These are phyloP conservation scores for Emergomyces orientalis DNA, from an alignment of 2,329 filamentous ascomycete genomes.

Conservation along the genomic window DNA sequence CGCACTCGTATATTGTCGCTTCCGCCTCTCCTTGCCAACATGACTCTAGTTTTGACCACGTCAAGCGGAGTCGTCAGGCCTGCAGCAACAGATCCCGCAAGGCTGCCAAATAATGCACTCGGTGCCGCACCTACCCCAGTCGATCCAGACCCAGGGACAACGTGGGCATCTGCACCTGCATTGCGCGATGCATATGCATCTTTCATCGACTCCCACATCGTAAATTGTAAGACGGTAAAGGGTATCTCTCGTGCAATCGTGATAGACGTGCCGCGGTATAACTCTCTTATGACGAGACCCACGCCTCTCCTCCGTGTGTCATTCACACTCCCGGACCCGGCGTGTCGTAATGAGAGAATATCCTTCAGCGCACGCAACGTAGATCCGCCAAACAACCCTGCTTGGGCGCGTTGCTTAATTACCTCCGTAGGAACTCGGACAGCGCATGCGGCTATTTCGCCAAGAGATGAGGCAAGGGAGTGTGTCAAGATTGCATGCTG, in stretches of 20 bases:
- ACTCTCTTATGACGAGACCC: conserved; percentile 61
- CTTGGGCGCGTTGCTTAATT: conserved; percentile 92
- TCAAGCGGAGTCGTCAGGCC: conserved; percentile 86
- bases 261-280: conserved; percentile 87
- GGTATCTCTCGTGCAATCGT: conserved; percentile 94
- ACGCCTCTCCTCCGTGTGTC: conserved; percentile 25
- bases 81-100: conserved; percentile 76
- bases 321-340: conserved; percentile 18
- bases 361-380: conserved; percentile 57
- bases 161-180: conserved; percentile 30
- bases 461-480: conserved; percentile 76
- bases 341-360: conserved; percentile 51
- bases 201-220: conserved; percentile 92
- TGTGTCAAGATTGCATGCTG: conserved; percentile 46
- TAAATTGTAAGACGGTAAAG: conserved; percentile 95
- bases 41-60: conserved; percentile 92
- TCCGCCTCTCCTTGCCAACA: conserved; percentile 67
- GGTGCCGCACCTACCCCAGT: conserved; percentile 57
- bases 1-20: conserved; percentile 39
- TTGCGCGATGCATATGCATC: conserved; percentile 35
- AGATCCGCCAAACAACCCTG: conserved; percentile 65
- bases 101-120: conserved; percentile 74
- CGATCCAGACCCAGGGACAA: conserved; percentile 19
- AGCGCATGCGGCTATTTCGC: conserved; percentile 85
- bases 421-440: conserved; percentile 93